Evolutionary conservation across 345 rosid species (phyloP).

Genomic region (Eucalyptus grandis): DNA sequence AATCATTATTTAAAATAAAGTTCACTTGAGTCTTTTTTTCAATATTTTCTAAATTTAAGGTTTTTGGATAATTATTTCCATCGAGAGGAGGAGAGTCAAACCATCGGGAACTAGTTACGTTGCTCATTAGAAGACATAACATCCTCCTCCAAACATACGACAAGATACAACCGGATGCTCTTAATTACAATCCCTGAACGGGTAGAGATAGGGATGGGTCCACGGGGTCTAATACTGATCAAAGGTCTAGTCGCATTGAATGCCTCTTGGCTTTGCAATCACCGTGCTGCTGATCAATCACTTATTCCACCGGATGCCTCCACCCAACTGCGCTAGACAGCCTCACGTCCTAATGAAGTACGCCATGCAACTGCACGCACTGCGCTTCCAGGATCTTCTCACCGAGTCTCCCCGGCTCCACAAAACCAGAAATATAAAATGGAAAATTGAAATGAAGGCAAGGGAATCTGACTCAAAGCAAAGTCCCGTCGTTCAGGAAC

Average conservation of each 20-base stretch:
- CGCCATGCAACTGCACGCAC: not conserved
- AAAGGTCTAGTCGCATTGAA: not conserved
- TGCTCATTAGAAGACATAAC: not conserved
- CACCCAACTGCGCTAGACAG: no score
- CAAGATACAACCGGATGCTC: not conserved
- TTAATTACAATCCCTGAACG: no score
- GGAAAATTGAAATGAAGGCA: not conserved
- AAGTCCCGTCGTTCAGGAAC: not conserved
- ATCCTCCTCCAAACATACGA: not conserved
- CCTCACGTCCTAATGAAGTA: not conserved
- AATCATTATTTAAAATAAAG: accelerated
- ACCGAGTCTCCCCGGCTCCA: not conserved
- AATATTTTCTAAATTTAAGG: no score
- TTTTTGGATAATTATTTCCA: no score
- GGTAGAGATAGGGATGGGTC: no score
- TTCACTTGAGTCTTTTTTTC: accelerated
- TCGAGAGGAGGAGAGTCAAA: accelerated
- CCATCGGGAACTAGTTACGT: not conserved
- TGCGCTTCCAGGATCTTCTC: not conserved
- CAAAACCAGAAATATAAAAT: not conserved
- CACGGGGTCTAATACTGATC: not conserved
- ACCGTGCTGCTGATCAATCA: not conserved
- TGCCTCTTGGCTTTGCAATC: not conserved
- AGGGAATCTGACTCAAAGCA: not conserved
- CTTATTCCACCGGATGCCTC: not conserved